Percentiles rank a stretch among this genome's conserved stretches.
Evolutionary conservation across 768 basidiomycete genomes (phyloP).

Genomic region (Lactifluus piperatus): DNA sequence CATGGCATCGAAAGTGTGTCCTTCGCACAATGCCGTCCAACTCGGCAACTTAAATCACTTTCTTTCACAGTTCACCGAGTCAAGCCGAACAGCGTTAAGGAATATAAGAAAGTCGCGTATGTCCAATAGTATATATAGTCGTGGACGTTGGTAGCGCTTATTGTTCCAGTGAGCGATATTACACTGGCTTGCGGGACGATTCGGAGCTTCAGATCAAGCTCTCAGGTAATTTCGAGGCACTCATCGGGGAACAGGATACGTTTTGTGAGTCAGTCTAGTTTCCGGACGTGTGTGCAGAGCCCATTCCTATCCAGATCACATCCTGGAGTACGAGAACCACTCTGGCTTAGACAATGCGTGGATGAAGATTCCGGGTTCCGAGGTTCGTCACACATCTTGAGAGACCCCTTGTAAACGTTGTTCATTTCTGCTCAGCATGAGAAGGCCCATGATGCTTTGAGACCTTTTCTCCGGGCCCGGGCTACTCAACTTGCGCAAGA

Average conservation of each 20-base stretch:
- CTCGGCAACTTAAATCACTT: background rate
- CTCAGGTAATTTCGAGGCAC: conserved; percentile 88
- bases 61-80: conserved; percentile 66
- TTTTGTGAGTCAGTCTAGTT: conserved; percentile 44
- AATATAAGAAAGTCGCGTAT: conserved; percentile 86
- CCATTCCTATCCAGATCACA: conserved; percentile 37
- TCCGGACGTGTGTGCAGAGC: background rate
- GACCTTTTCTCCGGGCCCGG: conserved; percentile 68
- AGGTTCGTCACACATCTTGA: conserved; percentile 37
- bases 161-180: conserved; percentile 65
- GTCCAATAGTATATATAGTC: conserved; percentile 23
- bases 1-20: conserved; percentile 80
- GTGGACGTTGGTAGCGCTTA: conserved; percentile 1
- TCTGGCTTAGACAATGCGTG: conserved; percentile 77
- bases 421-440: conserved; percentile 39
- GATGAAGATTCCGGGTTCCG: conserved; percentile 50
- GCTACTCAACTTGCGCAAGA: conserved; percentile 80
- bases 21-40: background rate
- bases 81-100: conserved; percentile 67
- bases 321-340: conserved; percentile 93
- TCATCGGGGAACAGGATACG: conserved; percentile 84
- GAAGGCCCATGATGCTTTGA: conserved; percentile 60
- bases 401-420: background rate
- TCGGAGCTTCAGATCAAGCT: conserved; percentile 72
- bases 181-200: conserved; percentile 69